Base-by-base conservation (phyloP, 148 eudicot species). In the Diospyros kaki region DNA sequence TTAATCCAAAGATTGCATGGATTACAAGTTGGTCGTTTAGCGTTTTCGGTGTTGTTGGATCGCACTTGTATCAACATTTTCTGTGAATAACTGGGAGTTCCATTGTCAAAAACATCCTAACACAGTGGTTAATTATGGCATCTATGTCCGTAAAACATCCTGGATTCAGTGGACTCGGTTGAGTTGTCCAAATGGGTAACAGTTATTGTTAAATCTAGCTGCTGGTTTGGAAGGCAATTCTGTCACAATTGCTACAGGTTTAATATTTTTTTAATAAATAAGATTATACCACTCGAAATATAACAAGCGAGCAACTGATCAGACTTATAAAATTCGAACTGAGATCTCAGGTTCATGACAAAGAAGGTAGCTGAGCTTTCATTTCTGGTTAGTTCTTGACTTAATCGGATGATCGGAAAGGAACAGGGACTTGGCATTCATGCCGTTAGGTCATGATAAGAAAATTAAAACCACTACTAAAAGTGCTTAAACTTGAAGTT, bases 401-500 rank as follows among this genome's bases (percentile, higher is more conserved):
- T 45, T 77, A 64, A 61, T 73, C 13, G 43, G 76, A 46, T 69
- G 78, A 28, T 28, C 28, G 28, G 76, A 12, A 56, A 17, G 72
- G 60, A 58, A 68, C 40, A 58, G 58, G 46, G 64, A 8, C 13
- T 28, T 18, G 14, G 46, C 11, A 6, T 67, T 59, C 76, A 78
- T 18, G 59, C 62, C 38, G 83, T 76, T 81, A 60, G 80, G 80
- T 73, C 54, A 53, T 72, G 70, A 53, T 81, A 76, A 10, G 53
- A 55, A 52, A 38, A 52, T 28, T 44, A 5, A 53, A 67, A 44
- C n/a, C 10, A 59, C 46, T 44, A 40, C 41, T 50, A 43, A 12
- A 52, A 66, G 42, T 76, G 79, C 79, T 76, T 80, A 14, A 13
- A 9, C 71, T 50, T 71, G n/a, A 80, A 80, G 83, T 50, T 59